Evolutionary conservation across 192 early-diverging fungal genomes (phyloP).

Genomic region (Podila clonocystis): DNA sequence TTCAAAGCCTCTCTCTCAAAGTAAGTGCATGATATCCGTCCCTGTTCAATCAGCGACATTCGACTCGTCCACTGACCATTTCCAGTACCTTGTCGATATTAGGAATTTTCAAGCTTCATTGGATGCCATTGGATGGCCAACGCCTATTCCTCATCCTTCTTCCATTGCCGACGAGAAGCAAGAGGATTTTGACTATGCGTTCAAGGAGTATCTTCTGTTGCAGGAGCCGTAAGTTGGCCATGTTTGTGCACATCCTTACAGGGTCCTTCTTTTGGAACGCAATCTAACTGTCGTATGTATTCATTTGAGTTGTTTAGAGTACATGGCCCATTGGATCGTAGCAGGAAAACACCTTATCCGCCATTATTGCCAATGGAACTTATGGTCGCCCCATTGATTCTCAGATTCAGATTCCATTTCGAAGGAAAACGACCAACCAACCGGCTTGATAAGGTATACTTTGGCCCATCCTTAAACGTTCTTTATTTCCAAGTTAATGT

Average conservation of each 20-base stretch:
- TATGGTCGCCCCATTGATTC: constrained; percentile 67
- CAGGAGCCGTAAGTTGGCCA: constrained; percentile 47
- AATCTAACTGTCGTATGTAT: not conserved
- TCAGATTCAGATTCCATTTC: constrained; percentile 81
- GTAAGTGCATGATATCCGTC: constrained; percentile 30
- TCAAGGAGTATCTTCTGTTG: constrained; percentile 47
- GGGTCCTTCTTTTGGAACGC: not conserved
- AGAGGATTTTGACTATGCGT: constrained; percentile 39
- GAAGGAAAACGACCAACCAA: constrained; percentile 75
- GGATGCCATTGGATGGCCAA: constrained; percentile 57
- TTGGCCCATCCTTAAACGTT: not conserved
- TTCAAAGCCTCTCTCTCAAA: constrained; percentile 55
- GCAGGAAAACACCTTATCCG: constrained; percentile 17
- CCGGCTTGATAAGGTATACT: constrained; percentile 73
- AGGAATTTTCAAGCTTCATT: constrained; percentile 54
- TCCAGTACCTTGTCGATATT: not conserved
- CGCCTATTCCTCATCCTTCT: constrained; percentile 27
- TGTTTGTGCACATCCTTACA: not conserved
- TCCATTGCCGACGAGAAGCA: constrained; percentile 16
- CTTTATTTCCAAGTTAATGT: not conserved
- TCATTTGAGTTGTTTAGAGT: not conserved
- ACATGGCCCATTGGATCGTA: constrained; percentile 24
- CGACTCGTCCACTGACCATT: not conserved
- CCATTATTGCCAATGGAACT: constrained; percentile 61
- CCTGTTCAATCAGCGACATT: no score